A percentile compares a stretch with the other conserved stretches of the same genome.
Conservation (phyloP, 2,329 filamentous ascomycete genomes). For the Arthrinium phaeospermum region DNA sequence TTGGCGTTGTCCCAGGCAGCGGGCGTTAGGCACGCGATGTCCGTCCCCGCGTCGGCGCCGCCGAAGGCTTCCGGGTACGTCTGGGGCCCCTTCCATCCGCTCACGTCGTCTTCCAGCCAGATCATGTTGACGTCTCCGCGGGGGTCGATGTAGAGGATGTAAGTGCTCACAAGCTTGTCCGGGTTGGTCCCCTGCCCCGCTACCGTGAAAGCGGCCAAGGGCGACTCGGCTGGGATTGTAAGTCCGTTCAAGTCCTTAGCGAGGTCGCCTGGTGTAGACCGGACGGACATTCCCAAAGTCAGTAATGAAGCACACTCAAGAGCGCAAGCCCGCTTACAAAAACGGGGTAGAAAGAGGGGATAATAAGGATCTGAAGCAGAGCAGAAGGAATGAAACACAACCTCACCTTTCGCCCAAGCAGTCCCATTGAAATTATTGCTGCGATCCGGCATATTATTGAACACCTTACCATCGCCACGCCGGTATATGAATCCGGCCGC, state of each 20-base stretch:
- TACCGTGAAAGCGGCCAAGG: constrained; percentile 30
- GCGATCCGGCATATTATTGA: constrained; percentile 26
- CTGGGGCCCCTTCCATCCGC: constrained; percentile 29
- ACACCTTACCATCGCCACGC: constrained; percentile 29
- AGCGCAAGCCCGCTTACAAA: no score
- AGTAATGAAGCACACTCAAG: no score
- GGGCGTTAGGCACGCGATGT: constrained; percentile 30
- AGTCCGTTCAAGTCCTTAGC: neutral
- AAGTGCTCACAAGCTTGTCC: constrained; percentile 30
- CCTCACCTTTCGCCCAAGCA: constrained; percentile 28
- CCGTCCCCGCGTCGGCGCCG: constrained; percentile 26
- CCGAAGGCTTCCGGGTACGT: constrained; percentile 26
- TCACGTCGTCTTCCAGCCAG: constrained; percentile 30
- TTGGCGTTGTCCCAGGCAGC: constrained; percentile 22
- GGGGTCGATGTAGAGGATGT: constrained; percentile 30
- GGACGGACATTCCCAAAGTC: no score
- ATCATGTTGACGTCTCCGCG: constrained; percentile 28
- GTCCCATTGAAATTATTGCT: constrained; percentile 13
- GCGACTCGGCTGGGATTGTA: constrained; percentile 26
- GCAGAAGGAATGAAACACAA: neutral
- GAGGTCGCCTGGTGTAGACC: neutral
- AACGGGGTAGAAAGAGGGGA: neutral
- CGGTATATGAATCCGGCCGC: constrained; percentile 29
- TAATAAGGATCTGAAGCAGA: no score
- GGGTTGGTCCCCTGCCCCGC: constrained; percentile 27